Base-by-base conservation (phyloP, 2,329 filamentous ascomycete species). In the Scolecobasidium constrictum region DNA sequence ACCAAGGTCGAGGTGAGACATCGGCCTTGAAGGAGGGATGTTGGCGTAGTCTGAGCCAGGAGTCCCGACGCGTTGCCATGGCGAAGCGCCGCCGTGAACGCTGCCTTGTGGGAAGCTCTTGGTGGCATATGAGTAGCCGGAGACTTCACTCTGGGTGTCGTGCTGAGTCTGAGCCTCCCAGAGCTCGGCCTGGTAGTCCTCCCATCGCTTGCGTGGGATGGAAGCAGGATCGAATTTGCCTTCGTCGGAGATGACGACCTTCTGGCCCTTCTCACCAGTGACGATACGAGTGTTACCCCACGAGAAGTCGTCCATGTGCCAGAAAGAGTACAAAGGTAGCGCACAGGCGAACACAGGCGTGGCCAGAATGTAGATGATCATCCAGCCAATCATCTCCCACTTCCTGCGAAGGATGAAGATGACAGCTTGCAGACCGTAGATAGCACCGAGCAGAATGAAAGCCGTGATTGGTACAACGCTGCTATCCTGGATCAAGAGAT, bases 301-400 rank as follows among this genome's bases (percentile, higher is more conserved):
- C 55, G 83, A 85, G 76, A 98, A 98, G 66, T 98, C 92, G 63
- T 98, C 92, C 92, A 96, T 96, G 67, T 95, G 77, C 92, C 92
- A 98, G 75, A 98, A 98, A 39, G 90, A 75, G 62, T 96, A 96
- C 20, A 98, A 68, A 1, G 92, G 92, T 35, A 98, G 73, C 46
- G 76, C 87, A 49, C 94, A 86, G 35, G 85, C 81, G 72, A 94
- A 98, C 49, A 98, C 77, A 1, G 90, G 90, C 48, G 94, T 83
- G 43, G 92, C 90, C 21, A 92, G 49, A 46, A 98, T 76, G 63
- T 98, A 98, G 49, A 98, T 78, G 52, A 98, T 72, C 87, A 98
- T 95, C 92, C 92, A 98, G 26, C 90, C 92, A 52, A 98, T 83
- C 90, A 96, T 96, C 62, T 98, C 90, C 92, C 92, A 98, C 68